These are phyloP conservation scores for Ajuga chamaepitys DNA, from an alignment of 257 asterid genomes.

Conservation along the genomic window DNA sequence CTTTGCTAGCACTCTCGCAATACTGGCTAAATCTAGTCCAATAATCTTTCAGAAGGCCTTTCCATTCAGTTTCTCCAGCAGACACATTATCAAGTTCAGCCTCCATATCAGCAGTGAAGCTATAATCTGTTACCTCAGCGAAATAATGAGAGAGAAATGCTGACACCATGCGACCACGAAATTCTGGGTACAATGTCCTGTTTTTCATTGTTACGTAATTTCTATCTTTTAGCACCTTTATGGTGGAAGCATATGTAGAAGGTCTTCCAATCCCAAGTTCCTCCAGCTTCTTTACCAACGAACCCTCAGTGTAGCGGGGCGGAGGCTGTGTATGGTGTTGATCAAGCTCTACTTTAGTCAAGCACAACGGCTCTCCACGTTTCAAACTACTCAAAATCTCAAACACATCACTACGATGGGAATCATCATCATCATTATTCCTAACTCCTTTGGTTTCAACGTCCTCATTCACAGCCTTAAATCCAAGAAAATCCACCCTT, in stretches of 20 bases:
- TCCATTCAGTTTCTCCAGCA: slow-evolving; percentile 91
- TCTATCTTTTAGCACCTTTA: slow-evolving; percentile 84
- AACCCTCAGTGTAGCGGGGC: slow-evolving; percentile 75
- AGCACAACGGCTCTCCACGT: slow-evolving; percentile 39
- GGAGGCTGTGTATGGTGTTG: slow-evolving; percentile 81
- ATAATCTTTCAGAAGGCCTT: slow-evolving; percentile 86
- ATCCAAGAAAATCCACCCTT: slow-evolving; percentile 61
- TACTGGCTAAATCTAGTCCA: slow-evolving; percentile 92
- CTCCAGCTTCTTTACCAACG: slow-evolving; percentile 77
- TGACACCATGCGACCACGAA: slow-evolving; percentile 96
- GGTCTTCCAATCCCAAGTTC: slow-evolving; percentile 99
- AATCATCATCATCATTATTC: slow-evolving; percentile 28
- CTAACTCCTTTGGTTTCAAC: slow-evolving; percentile 32
- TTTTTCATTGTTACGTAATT: slow-evolving; percentile 54
- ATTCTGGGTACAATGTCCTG: slow-evolving; percentile 68
- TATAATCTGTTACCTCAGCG: slow-evolving; percentile 85
- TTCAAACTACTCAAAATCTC: slow-evolving; percentile 50
- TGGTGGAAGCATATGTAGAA: slow-evolving; percentile 85
- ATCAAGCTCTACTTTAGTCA: slow-evolving; percentile 47
- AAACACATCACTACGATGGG: slow-evolving; percentile 28
- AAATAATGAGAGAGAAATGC: slow-evolving; percentile 82
- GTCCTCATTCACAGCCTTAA: slow-evolving; percentile 61
- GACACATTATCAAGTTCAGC: slow-evolving; percentile 95
- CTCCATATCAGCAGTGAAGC: slow-evolving; percentile 98
- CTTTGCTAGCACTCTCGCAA: slow-evolving; percentile 50